phyloP scores from a whole-genome alignment of 208 protist genomes.

The Acanthamoeba castellanii region DNA sequence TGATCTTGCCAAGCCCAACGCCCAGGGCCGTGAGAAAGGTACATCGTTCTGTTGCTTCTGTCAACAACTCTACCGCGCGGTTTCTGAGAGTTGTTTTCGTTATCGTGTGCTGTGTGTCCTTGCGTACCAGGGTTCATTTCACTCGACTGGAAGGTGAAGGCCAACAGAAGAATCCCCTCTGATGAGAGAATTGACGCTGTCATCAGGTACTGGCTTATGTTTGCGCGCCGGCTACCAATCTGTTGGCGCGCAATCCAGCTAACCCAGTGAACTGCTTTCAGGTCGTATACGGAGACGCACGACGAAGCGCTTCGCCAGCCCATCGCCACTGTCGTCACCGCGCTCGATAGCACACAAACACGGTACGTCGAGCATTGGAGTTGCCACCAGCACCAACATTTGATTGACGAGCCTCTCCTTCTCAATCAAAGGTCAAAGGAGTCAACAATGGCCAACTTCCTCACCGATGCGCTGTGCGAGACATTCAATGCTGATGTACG shows the following conservation, averaged over 20 bases:
- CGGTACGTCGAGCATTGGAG: not conserved
- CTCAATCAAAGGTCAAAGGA: slow-evolving; percentile 2
- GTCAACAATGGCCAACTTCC: slow-evolving; percentile 69
- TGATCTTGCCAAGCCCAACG: not conserved
- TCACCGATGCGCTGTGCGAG: slow-evolving; percentile 41
- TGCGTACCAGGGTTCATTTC: not conserved
- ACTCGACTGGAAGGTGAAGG: slow-evolving; percentile 60
- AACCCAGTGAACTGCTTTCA: not conserved
- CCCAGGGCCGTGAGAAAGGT: not conserved
- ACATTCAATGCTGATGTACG: slow-evolving; percentile 19
- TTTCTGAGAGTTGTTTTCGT: too few species aligned
- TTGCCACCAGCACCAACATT: not conserved
- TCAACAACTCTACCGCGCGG: too few species aligned
- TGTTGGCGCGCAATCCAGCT: not conserved
- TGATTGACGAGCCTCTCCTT: not conserved
- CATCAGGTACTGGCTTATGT: not conserved
- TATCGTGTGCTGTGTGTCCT: not conserved
- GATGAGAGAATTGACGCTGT: slow-evolving; percentile 6
- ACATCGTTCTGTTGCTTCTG: not conserved
- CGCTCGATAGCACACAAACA: slow-evolving; percentile 58
- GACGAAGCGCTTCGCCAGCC: slow-evolving; percentile 1
- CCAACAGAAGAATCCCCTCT: slow-evolving; percentile 2
- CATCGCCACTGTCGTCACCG: slow-evolving; percentile 39
- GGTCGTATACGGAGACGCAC: slow-evolving; percentile 29
- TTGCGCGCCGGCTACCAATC: too few species aligned